These are phyloP conservation scores for sweet orange (Citrus sinensis) DNA, from an alignment of 345 rosid species.

Conservation along the genomic window DVS_A1.0 CM039162.1:31745001-31745500, in stretches of 20 bases:
- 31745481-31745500: not conserved
- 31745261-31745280: slow-evolving; percentile 26
- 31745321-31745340: too few species aligned
- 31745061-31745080: too few species aligned
- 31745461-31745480: too few species aligned
- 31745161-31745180: not conserved
- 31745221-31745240: not conserved
- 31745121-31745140: slow-evolving; percentile 8
- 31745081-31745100: not conserved
- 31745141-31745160: not conserved
- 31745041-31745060: not conserved
- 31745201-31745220: slow-evolving; percentile 5
- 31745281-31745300: slow-evolving; percentile 12
- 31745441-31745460: not conserved
- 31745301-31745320: not conserved
- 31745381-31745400: slow-evolving; percentile 5
- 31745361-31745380: not conserved
- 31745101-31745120: not conserved
- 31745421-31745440: not conserved
- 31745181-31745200: slow-evolving; percentile 23
- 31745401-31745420: slow-evolving; percentile 7
- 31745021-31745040: too few species aligned
- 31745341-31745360: slow-evolving; percentile 15
- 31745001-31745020: too few species aligned
- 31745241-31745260: slow-evolving; percentile 2